A percentile compares a stretch with the other conserved stretches of the same genome.
Conservation (phyloP, 2,329 filamentous ascomycete species). For the Colletotrichum sp. region DNA sequence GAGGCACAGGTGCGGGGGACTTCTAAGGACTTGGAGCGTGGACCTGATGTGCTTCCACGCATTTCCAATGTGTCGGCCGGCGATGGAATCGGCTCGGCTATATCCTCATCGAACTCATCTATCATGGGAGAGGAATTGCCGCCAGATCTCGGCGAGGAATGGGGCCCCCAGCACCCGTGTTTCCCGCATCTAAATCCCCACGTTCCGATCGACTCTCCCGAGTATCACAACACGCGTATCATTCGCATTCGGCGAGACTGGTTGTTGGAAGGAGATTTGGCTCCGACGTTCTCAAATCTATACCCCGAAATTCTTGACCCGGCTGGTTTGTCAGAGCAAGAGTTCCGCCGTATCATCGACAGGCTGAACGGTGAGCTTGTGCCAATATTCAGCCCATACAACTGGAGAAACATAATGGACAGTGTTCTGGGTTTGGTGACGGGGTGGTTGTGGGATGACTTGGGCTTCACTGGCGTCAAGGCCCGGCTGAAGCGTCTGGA, state of each 20-base stretch:
- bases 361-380: slow-evolving; percentile 81
- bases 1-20: slow-evolving; percentile 41
- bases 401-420: slow-evolving; percentile 79
- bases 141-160: slow-evolving; percentile 75
- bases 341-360: slow-evolving; percentile 83
- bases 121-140: slow-evolving; percentile 70
- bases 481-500: slow-evolving; percentile 73
- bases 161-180: slow-evolving; percentile 94
- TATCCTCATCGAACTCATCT: slow-evolving; percentile 63
- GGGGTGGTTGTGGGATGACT: slow-evolving; percentile 93
- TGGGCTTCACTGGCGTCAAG: slow-evolving; percentile 81
- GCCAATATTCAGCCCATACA: slow-evolving; percentile 81
- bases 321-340: slow-evolving; percentile 78
- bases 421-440: slow-evolving; percentile 80
- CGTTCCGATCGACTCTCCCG: slow-evolving; percentile 76
- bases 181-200: slow-evolving; percentile 94
- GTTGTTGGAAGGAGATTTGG: slow-evolving; percentile 87
- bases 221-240: slow-evolving; percentile 81
- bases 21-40: slow-evolving; percentile 61
- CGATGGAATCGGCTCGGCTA: slow-evolving; percentile 58
- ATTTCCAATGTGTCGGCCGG: slow-evolving; percentile 54
- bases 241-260: slow-evolving; percentile 93
- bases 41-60: slow-evolving; percentile 48
- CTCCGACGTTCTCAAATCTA: slow-evolving; percentile 91
- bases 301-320: slow-evolving; percentile 97